phyloP scores from a whole-genome alignment of 2,329 filamentous ascomycete genomes.

The Stagonosporopsis rhizophila region DNA sequence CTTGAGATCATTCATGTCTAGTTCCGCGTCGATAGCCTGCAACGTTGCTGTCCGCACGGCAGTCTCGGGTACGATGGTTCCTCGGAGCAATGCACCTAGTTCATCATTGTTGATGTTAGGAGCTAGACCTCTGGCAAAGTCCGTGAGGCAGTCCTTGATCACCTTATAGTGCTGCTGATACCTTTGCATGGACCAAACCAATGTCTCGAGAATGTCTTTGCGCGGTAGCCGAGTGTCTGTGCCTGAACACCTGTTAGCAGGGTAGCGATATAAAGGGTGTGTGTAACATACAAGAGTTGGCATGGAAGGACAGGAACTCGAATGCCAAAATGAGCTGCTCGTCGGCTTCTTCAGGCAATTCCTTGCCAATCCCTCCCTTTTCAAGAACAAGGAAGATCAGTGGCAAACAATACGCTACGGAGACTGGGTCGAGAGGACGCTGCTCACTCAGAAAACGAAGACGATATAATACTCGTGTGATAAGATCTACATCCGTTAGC shows the following conservation, averaged over 20 bases:
- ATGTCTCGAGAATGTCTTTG: constrained; percentile 70
- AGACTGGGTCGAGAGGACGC: constrained; percentile 88
- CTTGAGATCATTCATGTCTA: constrained; percentile 86
- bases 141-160: constrained; percentile 88
- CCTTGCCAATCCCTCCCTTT: constrained; percentile 76
- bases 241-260: constrained; percentile 39
- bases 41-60: constrained; percentile 84
- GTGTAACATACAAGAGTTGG: constrained; percentile 67
- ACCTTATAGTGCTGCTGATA: constrained; percentile 95
- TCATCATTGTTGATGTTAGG: constrained; percentile 79
- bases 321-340: constrained; percentile 88
- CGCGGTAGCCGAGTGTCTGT: constrained; percentile 78
- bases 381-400: constrained; percentile 80
- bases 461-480: constrained; percentile 89
- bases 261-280: no score
- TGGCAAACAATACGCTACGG: constrained; percentile 85
- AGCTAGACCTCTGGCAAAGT: constrained; percentile 83
- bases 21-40: constrained; percentile 87
- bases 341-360: constrained; percentile 76
- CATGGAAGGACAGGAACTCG: constrained; percentile 89
- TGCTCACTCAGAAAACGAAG: constrained; percentile 91
- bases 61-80: constrained; percentile 78
- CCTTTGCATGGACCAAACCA: constrained; percentile 83
- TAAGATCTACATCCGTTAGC: constrained; percentile 54
- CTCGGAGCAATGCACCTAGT: constrained; percentile 76